These are phyloP conservation scores for Leptomonas pyrrhocoris DNA, from an alignment of 208 protist species.

Conservation along the genomic window DNA sequence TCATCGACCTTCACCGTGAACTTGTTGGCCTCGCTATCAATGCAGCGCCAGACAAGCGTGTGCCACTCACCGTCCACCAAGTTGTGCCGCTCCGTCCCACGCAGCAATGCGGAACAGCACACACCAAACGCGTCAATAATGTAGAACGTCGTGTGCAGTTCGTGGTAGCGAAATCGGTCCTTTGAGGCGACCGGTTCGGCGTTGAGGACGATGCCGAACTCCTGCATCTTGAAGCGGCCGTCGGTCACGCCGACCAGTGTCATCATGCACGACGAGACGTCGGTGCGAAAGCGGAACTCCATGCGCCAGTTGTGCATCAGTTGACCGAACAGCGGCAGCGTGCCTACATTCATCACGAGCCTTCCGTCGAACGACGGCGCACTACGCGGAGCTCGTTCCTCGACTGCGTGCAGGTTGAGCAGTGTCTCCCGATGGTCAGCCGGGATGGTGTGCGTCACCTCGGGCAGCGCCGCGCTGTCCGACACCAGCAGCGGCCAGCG, in stretches of 20 bases:
- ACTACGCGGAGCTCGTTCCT: conserved; percentile 54
- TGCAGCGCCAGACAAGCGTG: conserved; percentile 85
- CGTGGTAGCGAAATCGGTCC: conserved; percentile 85
- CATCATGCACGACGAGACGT: conserved; percentile 76
- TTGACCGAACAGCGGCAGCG: conserved; percentile 74
- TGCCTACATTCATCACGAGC: conserved; percentile 80
- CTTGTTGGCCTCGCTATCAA: conserved; percentile 88
- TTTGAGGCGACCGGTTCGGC: conserved; percentile 79
- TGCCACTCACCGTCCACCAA: conserved; percentile 90
- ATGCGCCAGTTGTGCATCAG: conserved; percentile 89
- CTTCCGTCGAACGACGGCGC: conserved; percentile 80
- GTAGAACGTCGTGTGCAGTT: conserved; percentile 85
- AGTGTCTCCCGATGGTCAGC: conserved; percentile 82
- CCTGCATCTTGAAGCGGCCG: conserved; percentile 84
- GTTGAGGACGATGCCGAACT: conserved; percentile 88
- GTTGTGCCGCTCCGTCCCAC: conserved; percentile 80
- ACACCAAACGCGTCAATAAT: conserved; percentile 82
- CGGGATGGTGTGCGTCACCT: conserved; percentile 74
- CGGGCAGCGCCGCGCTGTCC: conserved; percentile 53
- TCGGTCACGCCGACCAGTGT: conserved; percentile 84
- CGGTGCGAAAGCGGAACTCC: conserved; percentile 85
- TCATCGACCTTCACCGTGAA: conserved; percentile 89
- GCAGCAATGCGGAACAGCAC: conserved; percentile 82
- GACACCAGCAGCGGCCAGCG: conserved; percentile 77
- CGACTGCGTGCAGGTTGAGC: conserved; percentile 49